Conservation (phyloP, 2,329 filamentous ascomycete genomes). For the Penicillium digitatum region DNA sequence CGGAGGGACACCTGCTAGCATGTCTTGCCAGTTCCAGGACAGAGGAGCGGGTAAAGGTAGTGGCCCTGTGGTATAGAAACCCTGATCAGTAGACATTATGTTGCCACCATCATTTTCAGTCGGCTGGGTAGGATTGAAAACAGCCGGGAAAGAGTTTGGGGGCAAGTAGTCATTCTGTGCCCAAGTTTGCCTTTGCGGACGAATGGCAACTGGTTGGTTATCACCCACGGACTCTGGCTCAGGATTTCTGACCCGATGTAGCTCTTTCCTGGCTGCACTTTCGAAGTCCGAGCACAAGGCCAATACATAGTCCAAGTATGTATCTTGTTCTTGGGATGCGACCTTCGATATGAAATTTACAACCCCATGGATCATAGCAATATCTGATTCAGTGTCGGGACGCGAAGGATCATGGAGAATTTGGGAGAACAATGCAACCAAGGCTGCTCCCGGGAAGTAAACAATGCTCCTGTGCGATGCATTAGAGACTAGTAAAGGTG, state of each 20-base stretch:
- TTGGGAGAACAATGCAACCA: background rate
- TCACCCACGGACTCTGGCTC: background rate
- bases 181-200: background rate
- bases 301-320: conserved; percentile 4
- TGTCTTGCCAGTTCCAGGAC: background rate
- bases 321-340: conserved; percentile 6
- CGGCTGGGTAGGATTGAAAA: background rate
- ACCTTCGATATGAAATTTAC: background rate
- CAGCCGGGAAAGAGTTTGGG: background rate
- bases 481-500: background rate
- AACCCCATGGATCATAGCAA: background rate
- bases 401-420: background rate
- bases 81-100: background rate
- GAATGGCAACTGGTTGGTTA: background rate
- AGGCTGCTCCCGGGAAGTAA: conserved; percentile 1
- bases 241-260: background rate
- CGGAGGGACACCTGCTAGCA: background rate
- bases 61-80: background rate
- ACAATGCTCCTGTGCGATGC: background rate
- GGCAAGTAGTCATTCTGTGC: background rate
- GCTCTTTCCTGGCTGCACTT: background rate
- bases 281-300: background rate
- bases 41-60: background rate
- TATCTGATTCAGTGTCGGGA: background rate
- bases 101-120: background rate